A percentile compares a stretch with the other conserved stretches of the same genome.
Evolutionary conservation across 495 filamentous ascomycete genomes (phyloP).

Genomic region (Peziza echinospora): DNA sequence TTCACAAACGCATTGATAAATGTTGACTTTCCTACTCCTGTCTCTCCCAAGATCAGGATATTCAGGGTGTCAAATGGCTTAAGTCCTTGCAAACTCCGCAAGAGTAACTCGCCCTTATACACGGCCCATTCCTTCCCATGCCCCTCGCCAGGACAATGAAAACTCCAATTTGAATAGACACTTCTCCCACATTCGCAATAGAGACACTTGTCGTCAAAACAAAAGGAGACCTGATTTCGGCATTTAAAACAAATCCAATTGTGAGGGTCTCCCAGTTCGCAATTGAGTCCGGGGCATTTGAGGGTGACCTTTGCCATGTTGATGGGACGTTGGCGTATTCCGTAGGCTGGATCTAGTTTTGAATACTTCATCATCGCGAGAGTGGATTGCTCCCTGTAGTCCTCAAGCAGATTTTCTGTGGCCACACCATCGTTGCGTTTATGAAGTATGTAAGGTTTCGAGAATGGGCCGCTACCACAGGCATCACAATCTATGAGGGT

Average conservation of each 20-base stretch:
- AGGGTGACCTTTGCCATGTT: slow-evolving; percentile 16
- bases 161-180: slow-evolving; percentile 9
- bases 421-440: slow-evolving; percentile 4
- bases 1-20: slow-evolving; percentile 29
- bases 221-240: slow-evolving; percentile 17
- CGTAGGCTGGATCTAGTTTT: slow-evolving; percentile 3
- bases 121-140: slow-evolving; percentile 8
- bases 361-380: slow-evolving; percentile 12
- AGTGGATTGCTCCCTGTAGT: slow-evolving; percentile 7
- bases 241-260: slow-evolving; percentile 22
- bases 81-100: slow-evolving; percentile 1
- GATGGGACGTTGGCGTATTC: slow-evolving; percentile 7
- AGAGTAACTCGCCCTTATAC: slow-evolving; percentile 1
- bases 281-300: slow-evolving; percentile 17
- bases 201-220: slow-evolving; percentile 16
- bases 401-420: slow-evolving; percentile 11
- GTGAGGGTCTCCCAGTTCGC: slow-evolving; percentile 4
- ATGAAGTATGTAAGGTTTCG: slow-evolving; percentile 8
- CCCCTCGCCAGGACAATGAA: slow-evolving; percentile 17
- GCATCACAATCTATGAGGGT: slow-evolving; percentile 16
- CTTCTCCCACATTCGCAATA: slow-evolving; percentile 24
- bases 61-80: slow-evolving; percentile 20
- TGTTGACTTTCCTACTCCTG: slow-evolving; percentile 26
- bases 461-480: neutral
- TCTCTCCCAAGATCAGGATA: slow-evolving; percentile 27